Conservation (phyloP, 768 basidiomycete genomes). For the Mycena alexandri region DNA sequence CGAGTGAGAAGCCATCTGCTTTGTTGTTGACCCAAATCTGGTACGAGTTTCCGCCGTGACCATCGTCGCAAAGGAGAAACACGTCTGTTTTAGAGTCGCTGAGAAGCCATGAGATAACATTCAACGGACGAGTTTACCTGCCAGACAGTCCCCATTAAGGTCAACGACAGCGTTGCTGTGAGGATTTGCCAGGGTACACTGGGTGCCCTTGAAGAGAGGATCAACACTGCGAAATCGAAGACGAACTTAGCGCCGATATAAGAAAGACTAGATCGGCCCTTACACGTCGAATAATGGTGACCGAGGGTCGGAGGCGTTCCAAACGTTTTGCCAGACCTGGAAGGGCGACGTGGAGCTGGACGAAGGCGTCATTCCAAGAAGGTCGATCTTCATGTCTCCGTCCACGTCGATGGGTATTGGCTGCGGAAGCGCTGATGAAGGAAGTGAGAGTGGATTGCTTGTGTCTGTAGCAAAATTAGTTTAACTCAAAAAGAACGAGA, state of each 20-base stretch:
- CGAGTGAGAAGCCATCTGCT: constrained; percentile 76
- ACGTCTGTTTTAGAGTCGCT: constrained; percentile 67
- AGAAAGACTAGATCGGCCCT: background rate
- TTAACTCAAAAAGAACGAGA: background rate
- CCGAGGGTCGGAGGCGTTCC: constrained; percentile 69
- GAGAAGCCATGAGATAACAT: background rate
- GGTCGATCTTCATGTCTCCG: constrained; percentile 90
- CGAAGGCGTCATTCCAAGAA: constrained; percentile 75
- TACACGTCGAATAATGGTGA: constrained; percentile 78
- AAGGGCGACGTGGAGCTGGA: constrained; percentile 55
- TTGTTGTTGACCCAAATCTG: constrained; percentile 96
- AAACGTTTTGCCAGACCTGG: constrained; percentile 85
- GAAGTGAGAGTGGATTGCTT: constrained; percentile 61
- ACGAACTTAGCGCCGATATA: background rate
- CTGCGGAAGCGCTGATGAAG: constrained; percentile 78
- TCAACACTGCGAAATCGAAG: constrained; percentile 56
- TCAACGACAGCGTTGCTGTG: constrained; percentile 97
- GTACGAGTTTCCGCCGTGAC: constrained; percentile 69
- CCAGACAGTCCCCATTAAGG: constrained; percentile 94
- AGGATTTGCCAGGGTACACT: constrained; percentile 86
- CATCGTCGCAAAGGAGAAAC: constrained; percentile 87
- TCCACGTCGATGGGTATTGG: constrained; percentile 90
- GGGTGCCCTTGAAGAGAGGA: constrained; percentile 70
- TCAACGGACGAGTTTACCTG: constrained; percentile 63
- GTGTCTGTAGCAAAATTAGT: constrained; percentile 47